Conservation (phyloP, 768 basidiomycete genomes). For the Suillus alpinus region DNA sequence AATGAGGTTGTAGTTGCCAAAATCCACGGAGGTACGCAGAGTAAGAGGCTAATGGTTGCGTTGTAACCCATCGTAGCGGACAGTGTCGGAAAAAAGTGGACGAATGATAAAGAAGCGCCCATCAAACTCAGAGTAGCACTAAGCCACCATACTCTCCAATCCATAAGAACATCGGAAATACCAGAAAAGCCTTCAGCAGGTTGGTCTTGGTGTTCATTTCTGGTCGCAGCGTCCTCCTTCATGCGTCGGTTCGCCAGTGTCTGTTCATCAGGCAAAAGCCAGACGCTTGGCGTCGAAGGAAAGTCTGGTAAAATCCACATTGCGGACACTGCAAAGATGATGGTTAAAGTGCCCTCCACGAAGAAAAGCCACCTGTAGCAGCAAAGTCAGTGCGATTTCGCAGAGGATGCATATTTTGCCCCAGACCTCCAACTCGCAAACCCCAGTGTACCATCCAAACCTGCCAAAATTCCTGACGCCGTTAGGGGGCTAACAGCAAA, state of each 20-base stretch:
- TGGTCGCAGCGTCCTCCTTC: constrained; percentile 57
- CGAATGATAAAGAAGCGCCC: constrained; percentile 61
- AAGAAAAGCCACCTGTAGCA: constrained; percentile 64
- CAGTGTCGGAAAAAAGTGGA: constrained; percentile 77
- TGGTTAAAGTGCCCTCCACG: constrained; percentile 58
- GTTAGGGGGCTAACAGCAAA: constrained; percentile 81
- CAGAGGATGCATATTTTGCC: neutral
- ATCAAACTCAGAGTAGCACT: constrained; percentile 58
- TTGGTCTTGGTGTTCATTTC: constrained; percentile 45
- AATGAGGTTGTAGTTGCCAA: constrained; percentile 61
- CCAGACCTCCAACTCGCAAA: constrained; percentile 68
- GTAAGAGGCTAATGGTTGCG: constrained; percentile 58
- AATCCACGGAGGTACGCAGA: constrained; percentile 77
- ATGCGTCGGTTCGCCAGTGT: constrained; percentile 55
- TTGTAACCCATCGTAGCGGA: constrained; percentile 67
- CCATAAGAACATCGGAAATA: constrained; percentile 54
- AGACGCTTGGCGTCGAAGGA: constrained; percentile 53
- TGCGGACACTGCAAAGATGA: constrained; percentile 47
- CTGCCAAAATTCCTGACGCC: constrained; percentile 70
- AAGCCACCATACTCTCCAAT: constrained; percentile 84
- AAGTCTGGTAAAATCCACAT: constrained; percentile 73
- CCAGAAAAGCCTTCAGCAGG: constrained; percentile 37
- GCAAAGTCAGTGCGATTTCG: neutral
- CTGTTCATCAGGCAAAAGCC: constrained; percentile 57
- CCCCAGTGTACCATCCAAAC: constrained; percentile 68